Percentiles rank a stretch among this genome's conserved stretches.
Conservation (phyloP, 768 basidiomycete genomes). For the Mycena alexandri region DNA sequence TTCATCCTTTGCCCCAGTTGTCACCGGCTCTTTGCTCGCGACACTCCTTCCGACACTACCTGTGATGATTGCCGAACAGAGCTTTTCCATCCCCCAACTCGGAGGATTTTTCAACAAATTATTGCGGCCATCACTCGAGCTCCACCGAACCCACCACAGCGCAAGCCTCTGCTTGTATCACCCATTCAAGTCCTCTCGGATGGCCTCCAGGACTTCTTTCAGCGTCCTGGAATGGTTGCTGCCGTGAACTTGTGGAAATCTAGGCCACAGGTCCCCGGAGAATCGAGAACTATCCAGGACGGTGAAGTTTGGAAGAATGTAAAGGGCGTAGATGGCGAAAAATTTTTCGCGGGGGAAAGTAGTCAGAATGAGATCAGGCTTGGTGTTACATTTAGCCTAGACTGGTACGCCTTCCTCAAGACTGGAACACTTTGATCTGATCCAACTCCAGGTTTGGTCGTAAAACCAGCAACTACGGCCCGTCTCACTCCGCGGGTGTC, state of each 20-base stretch:
- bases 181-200: slow-evolving; percentile 4
- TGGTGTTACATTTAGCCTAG: slow-evolving; percentile 2
- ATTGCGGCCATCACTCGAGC: background rate
- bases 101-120: background rate
- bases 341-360: background rate
- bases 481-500: slow-evolving; percentile 40
- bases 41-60: background rate
- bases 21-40: background rate
- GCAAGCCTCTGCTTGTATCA: background rate
- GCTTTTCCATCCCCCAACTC: background rate
- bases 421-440: background rate
- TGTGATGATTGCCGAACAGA: background rate
- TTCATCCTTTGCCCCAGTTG: background rate
- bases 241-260: background rate
- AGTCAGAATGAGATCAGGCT: slow-evolving; percentile 6
- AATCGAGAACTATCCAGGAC: background rate
- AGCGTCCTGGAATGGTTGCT: slow-evolving; percentile 6
- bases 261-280: background rate
- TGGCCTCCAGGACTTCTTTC: background rate
- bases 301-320: background rate
- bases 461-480: slow-evolving; percentile 37
- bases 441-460: slow-evolving; percentile 35
- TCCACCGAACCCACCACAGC: background rate
- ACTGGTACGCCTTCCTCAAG: background rate
- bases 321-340: background rate